Percentiles rank a stretch among this genome's conserved stretches.
These are phyloP conservation scores for Aureobasidium sp. DNA, from an alignment of 2,329 filamentous ascomycete genomes.

Conservation along the genomic window DNA sequence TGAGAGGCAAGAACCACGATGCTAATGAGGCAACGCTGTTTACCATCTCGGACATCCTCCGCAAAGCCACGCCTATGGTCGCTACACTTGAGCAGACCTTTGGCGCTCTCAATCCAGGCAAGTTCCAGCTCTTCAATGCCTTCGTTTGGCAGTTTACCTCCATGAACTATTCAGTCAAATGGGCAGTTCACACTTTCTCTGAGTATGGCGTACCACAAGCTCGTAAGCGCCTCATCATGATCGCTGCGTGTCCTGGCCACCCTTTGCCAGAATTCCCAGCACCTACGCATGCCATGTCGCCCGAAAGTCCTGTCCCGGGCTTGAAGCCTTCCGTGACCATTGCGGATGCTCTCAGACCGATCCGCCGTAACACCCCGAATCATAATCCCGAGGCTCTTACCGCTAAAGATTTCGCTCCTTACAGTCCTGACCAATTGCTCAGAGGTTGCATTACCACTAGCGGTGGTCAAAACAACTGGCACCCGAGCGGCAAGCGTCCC, in stretches of 20 bases:
- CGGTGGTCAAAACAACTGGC: conserved; percentile 53
- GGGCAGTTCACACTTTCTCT: conserved; percentile 49
- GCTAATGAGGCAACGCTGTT: conserved; percentile 54
- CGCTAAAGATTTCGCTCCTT: conserved; percentile 29
- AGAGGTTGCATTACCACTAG: conserved; percentile 54
- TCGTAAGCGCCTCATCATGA: conserved; percentile 42
- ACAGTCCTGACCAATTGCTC: conserved; percentile 41
- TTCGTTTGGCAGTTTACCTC: conserved; percentile 58
- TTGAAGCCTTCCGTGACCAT: conserved; percentile 34
- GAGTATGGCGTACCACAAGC: conserved; percentile 44
- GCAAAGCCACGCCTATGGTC: conserved; percentile 53
- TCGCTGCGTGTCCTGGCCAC: conserved; percentile 59
- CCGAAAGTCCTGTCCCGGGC: conserved; percentile 11
- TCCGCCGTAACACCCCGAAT: conserved; percentile 28
- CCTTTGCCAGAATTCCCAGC: conserved; percentile 56
- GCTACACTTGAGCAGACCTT: conserved; percentile 74
- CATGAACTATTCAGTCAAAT: conserved; percentile 60
- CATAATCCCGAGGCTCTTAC: conserved; percentile 31
- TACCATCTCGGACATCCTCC: conserved; percentile 44
- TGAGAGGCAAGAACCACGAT: conserved; percentile 50
- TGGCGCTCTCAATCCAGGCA: conserved; percentile 47
- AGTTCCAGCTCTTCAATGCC: conserved; percentile 48
- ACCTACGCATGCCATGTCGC: conserved; percentile 20
- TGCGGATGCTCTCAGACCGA: conserved; percentile 30
- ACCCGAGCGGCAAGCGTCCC: conserved; percentile 54